Conservation (phyloP, 345 rosid species). For the Bruguiera sexangula region DNA sequence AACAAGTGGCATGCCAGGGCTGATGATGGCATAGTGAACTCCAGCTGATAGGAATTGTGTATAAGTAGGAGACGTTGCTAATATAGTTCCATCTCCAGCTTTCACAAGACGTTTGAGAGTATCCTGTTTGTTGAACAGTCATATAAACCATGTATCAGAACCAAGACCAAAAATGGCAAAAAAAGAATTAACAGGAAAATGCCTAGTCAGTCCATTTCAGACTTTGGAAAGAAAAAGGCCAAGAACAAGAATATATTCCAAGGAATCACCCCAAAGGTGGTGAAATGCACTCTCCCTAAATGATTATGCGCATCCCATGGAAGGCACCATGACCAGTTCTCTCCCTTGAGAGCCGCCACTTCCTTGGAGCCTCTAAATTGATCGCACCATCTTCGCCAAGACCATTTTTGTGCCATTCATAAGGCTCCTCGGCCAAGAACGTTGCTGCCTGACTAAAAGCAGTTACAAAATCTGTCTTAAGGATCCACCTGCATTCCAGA, state of each 20-base stretch:
- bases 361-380: slow-evolving; percentile 78
- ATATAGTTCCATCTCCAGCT: slow-evolving; percentile 83
- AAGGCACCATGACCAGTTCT: slow-evolving; percentile 94
- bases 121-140: slow-evolving; percentile 48
- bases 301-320: slow-evolving; percentile 61
- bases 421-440: slow-evolving; percentile 73
- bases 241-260: too few relatives aligned
- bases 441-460: slow-evolving; percentile 70
- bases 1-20: slow-evolving; percentile 65
- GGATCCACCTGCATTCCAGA: slow-evolving; percentile 76
- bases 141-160: not conserved
- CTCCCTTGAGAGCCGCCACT: slow-evolving; percentile 77
- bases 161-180: too few relatives aligned
- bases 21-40: slow-evolving; percentile 70
- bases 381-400: slow-evolving; percentile 77
- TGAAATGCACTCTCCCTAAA: slow-evolving; percentile 81
- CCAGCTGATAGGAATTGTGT: slow-evolving; percentile 61
- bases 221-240: too few relatives aligned
- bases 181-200: not conserved
- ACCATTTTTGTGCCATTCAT: slow-evolving; percentile 73
- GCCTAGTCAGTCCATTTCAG: not conserved
- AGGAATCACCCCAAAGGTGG: slow-evolving; percentile 72
- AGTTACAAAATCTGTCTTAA: slow-evolving; percentile 66
- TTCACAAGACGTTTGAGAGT: slow-evolving; percentile 88
- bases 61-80: slow-evolving; percentile 95